Conservation (phyloP, 352 stramenopile species). For the Phytophthora lateralis region DNA sequence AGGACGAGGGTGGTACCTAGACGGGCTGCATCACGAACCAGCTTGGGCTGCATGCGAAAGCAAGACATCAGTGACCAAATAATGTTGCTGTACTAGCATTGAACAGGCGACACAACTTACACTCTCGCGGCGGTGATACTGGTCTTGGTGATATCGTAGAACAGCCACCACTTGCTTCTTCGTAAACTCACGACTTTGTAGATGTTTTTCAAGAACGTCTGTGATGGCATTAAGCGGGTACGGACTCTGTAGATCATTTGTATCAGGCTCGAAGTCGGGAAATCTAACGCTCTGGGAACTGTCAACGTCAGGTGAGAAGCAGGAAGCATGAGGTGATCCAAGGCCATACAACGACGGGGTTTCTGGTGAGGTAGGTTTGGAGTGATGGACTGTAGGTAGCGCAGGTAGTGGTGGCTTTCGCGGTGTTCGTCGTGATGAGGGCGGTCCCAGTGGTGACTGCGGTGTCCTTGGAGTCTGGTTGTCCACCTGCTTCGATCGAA, state of each 20-base stretch:
- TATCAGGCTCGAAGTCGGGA: conserved; percentile 25
- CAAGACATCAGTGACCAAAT: background rate
- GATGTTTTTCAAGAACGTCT: conserved; percentile 48
- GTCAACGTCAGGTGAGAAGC: conserved; percentile 24
- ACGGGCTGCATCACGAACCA: conserved; percentile 12
- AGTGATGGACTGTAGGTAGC: conserved; percentile 18
- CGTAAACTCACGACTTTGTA: conserved; percentile 55
- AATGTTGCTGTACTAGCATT: background rate
- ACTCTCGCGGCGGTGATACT: conserved; percentile 36
- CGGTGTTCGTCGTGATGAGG: conserved; percentile 19
- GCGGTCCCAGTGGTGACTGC: conserved; percentile 11
- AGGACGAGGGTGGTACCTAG: conserved; percentile 18
- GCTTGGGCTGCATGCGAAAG: conserved; percentile 9
- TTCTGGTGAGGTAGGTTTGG: conserved; percentile 19
- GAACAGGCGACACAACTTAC: conserved; percentile 5
- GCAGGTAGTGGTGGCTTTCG: conserved; percentile 48
- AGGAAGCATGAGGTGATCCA: conserved; percentile 24
- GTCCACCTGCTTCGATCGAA: conserved; percentile 19
- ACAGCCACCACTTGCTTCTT: conserved; percentile 54
- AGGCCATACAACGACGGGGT: conserved; percentile 16
- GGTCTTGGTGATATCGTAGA: conserved; percentile 40
- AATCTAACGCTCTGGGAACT: conserved; percentile 25
- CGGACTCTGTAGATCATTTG: conserved; percentile 8
- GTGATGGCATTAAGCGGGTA: conserved; percentile 47
- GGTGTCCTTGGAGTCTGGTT: conserved; percentile 23